Evolutionary conservation across 768 basidiomycete species (phyloP), one percentile per base, ranked within the genome.

Genomic region (Collybia sordida): DNA sequence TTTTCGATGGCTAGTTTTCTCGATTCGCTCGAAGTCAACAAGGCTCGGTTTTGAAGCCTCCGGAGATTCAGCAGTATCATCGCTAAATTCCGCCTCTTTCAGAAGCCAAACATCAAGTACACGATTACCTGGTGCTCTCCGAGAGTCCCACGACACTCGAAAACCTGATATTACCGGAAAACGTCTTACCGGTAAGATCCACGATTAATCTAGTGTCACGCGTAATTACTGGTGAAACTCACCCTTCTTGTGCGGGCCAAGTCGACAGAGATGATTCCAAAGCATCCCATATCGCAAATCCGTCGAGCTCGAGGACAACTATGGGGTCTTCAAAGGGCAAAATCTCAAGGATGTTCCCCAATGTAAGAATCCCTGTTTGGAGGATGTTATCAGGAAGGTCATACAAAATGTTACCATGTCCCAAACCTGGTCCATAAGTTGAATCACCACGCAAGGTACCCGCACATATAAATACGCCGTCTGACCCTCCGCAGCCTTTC

Each of bases 231-330:
- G 17, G 23, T 24, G 18, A 2, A 2, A 51, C 73, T 65, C 52
- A 83, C 92, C 93, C 93, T 77, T 95, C 93, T 67, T 93, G 92
- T 15, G 91, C 86, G 6, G 93, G 93, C 81, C 88, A 95, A 45
- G 80, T 89, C 50, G 71, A 72, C 5, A 97, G 70, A 5, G 82
- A 80, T 9, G 74, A 73, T 61, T 97, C 93, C 28, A 96, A 56
- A 0, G 86, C 83, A 36, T 82, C 83, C 90, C 91, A 94, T 38
- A 96, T 76, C 0, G 83, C 73, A 56, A 79, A 75, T 1, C 93
- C 93, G 55, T 90, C 83, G 14, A 96, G 64, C 63, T 93, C 86
- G 9, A 93, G 58, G 3, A 93, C 90, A 4, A 97, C 79, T 14
- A 87, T 72, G 2, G 92, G 86, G 58, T 96, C 93, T 48, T 89